Evolutionary conservation across 1,139 yeast genomes (phyloP).

Genomic region (Magnusiomyces sp.): DNA sequence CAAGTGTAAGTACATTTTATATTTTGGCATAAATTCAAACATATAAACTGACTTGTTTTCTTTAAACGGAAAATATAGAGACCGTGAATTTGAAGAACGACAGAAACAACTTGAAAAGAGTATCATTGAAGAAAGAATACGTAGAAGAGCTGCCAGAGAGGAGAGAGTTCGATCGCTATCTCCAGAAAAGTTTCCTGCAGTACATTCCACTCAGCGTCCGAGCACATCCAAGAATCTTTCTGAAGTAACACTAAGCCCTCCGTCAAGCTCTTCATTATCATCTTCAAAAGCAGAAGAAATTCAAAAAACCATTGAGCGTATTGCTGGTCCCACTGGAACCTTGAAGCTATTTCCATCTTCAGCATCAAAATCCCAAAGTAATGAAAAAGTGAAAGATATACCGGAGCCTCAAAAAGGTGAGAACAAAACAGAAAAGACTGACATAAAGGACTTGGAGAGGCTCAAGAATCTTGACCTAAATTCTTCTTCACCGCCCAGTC

Average conservation of each 20-base stretch:
- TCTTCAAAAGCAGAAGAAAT: slow-evolving; percentile 19
- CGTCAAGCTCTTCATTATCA: background rate
- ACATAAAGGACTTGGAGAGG: too few relatives aligned
- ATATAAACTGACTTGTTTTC: background rate
- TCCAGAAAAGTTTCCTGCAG: slow-evolving; percentile 18
- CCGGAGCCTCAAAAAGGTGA: background rate
- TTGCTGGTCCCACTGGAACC: slow-evolving; percentile 20
- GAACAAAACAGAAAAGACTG: background rate
- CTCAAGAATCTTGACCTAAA: too few relatives aligned
- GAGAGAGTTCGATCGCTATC: slow-evolving; percentile 25
- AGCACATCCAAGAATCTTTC: slow-evolving; percentile 2
- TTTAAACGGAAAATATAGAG: slow-evolving; percentile 14
- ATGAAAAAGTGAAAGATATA: background rate
- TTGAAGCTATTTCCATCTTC: slow-evolving; percentile 11
- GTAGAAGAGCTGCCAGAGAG: slow-evolving; percentile 27
- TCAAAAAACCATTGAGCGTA: slow-evolving; percentile 18
- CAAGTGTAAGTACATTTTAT: slow-evolving; percentile 22
- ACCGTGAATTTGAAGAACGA: slow-evolving; percentile 32
- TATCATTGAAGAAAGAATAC: slow-evolving; percentile 27
- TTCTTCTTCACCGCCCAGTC: too few relatives aligned
- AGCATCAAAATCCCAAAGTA: too few relatives aligned
- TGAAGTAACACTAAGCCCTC: background rate
- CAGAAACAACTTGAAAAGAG: slow-evolving; percentile 31
- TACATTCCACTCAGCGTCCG: background rate
- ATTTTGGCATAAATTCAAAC: background rate